Conservation (phyloP, 768 basidiomycete species). For the Hypsizygus marmoreus region DNA sequence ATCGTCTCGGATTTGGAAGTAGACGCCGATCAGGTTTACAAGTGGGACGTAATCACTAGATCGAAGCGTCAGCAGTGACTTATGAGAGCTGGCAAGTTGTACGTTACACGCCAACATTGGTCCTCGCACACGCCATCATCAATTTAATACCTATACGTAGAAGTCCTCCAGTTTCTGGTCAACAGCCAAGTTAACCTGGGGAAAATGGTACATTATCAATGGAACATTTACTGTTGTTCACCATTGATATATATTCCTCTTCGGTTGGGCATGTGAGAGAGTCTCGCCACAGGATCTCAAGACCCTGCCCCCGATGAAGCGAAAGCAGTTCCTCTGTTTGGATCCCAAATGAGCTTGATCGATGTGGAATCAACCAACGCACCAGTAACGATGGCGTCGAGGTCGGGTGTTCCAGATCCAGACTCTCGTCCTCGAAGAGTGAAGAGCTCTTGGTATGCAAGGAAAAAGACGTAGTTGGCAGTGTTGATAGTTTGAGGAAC, state of each 20-base stretch:
- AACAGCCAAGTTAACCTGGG: too few species aligned
- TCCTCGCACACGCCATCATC: conserved; percentile 89
- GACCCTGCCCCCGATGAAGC: conserved; percentile 94
- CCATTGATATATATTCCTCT: conserved; percentile 94
- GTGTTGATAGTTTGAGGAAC: conserved; percentile 96
- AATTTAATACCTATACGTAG: conserved; percentile 91
- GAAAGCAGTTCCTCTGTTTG: conserved; percentile 66
- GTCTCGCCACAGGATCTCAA: conserved; percentile 95
- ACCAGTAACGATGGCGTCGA: conserved; percentile 81
- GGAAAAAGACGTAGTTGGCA: conserved; percentile 96
- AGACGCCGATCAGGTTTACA: conserved; percentile 92
- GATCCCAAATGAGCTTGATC: background rate
- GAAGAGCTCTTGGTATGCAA: conserved; percentile 86
- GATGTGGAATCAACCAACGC: conserved; percentile 9
- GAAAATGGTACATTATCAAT: too few species aligned
- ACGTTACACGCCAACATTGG: conserved; percentile 59
- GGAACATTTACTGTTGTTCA: conserved; percentile 80
- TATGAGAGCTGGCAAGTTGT: background rate
- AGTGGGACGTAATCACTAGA: conserved; percentile 86
- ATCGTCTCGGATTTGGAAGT: conserved; percentile 96
- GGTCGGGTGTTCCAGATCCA: conserved; percentile 33
- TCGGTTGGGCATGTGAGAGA: conserved; percentile 89
- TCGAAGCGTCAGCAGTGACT: background rate
- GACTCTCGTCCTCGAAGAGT: conserved; percentile 42
- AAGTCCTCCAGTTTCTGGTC: conserved; percentile 88